These are phyloP conservation scores for Arabidopsis thaliana DNA, from an alignment of 345 rosid genomes.

Conservation along the genomic window DNA sequence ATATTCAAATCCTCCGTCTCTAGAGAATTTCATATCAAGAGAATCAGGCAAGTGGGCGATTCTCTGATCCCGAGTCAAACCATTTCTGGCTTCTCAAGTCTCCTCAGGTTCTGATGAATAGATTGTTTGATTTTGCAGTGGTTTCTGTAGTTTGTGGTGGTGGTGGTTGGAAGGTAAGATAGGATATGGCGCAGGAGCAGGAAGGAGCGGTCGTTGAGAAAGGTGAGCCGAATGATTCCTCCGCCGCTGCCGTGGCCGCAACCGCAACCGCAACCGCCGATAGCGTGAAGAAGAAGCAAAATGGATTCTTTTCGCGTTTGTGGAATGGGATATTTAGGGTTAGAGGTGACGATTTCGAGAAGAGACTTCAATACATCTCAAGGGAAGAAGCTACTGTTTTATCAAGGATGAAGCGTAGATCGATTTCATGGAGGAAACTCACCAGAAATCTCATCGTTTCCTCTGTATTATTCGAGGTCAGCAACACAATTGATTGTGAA, in stretches of 20 bases:
- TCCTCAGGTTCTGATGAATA: slow-evolving; percentile 25
- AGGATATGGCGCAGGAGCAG: slow-evolving; percentile 50
- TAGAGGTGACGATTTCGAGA: slow-evolving; percentile 83
- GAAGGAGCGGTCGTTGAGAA: slow-evolving; percentile 44
- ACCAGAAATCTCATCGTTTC: slow-evolving; percentile 64
- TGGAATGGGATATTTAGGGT: slow-evolving; percentile 71
- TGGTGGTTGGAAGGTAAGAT: slow-evolving; percentile 17
- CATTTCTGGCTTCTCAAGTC: background rate
- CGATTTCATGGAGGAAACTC: slow-evolving; percentile 67
- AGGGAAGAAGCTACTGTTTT: slow-evolving; percentile 84
- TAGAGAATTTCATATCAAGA: slow-evolving; percentile 28
- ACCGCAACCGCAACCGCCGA: slow-evolving; percentile 1
- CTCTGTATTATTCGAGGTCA: slow-evolving; percentile 76
- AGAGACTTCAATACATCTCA: slow-evolving; percentile 76
- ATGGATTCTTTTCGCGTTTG: slow-evolving; percentile 71
- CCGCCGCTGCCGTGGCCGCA: slow-evolving; percentile 25
- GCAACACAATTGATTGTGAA: background rate
- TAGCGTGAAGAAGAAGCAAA: slow-evolving; percentile 51
- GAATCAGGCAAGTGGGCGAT: slow-evolving; percentile 24
- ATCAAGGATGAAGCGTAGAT: slow-evolving; percentile 68
- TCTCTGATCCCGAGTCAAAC: slow-evolving; percentile 27
- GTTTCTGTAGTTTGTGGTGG: slow-evolving; percentile 4
- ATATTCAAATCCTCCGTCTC: slow-evolving; percentile 23
- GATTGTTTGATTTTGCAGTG: slow-evolving; percentile 28
- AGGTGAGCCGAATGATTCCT: slow-evolving; percentile 47